Evolutionary conservation across 345 rosid genomes (phyloP), one percentile per base, ranked within the genome.

Genomic region (Eucalyptus sp.): DNA sequence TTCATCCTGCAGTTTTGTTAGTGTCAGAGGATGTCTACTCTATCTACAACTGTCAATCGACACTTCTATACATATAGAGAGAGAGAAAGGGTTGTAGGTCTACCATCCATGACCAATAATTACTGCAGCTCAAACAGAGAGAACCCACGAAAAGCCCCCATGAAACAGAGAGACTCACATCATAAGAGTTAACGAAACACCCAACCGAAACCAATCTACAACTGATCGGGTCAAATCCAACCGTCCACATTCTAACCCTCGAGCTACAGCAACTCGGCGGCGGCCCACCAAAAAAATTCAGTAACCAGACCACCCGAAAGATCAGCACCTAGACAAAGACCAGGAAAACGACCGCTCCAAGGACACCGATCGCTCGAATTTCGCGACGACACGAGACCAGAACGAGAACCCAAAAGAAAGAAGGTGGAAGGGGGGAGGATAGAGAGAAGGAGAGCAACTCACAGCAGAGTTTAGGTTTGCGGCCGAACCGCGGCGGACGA

Each of bases 381-480:
- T 52, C 58, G 46, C 60, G 44, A 79, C 44, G 60, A 87, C 27
- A 14, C 25, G 2, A 25, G 7, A 66, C 80, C 54, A 49, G 29
- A 25, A 12, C 10, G 8, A 20, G 31, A 62, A 80, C 64, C 48
- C 48, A 10, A 41, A 41, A 20, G n/a, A 51, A 52, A 52, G 25
- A 52, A 52, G 1, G 58, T 10, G 48, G 86, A 37, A 64, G 25
- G 44, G 25, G 29, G 25, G 31, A 10, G 84, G 86, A 43, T 12
- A 52, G 64, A 89, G 41, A 22, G 60, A 33, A 17, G 29, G 52
- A 56, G 20, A 88, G 49, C 56, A 86, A 85, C 94, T 92, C 89
- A 95, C 96, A 62, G 90, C 87, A 79, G 7, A 88, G 88, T 87
- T 89, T 64, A 90, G 89, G 89, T 60, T 66, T 46, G 79, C 66